These are phyloP conservation scores for Phragmites australis DNA, from an alignment of 176 grass and related monocot genomes.

Conservation along the genomic window DNA sequence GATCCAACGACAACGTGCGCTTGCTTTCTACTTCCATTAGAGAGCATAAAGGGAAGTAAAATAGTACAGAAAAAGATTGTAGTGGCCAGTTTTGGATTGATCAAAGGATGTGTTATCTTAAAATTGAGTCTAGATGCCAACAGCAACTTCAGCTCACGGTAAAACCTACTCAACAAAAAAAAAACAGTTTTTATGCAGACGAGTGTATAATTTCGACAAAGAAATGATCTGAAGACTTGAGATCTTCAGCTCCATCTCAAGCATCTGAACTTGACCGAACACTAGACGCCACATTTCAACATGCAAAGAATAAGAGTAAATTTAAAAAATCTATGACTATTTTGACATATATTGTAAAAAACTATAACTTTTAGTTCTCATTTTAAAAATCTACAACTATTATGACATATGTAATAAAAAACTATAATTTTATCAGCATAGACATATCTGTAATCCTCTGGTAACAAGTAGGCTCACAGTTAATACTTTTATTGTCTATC, in stretches of 20 bases:
- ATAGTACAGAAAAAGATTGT: neutral
- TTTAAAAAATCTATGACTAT: too few species aligned
- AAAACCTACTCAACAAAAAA: neutral
- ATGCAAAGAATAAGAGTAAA: too few species aligned
- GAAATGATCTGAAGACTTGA: neutral
- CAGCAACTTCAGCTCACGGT: neutral
- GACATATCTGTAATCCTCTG: too few species aligned
- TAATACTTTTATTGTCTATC: too few species aligned
- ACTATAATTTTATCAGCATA: too few species aligned
- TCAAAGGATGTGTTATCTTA: too few species aligned
- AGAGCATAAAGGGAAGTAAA: slow-evolving; percentile 42
- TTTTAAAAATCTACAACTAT: too few species aligned
- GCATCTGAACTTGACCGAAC: neutral
- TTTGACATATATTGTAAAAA: too few species aligned
- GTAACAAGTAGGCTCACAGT: too few species aligned
- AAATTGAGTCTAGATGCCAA: neutral
- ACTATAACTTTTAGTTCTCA: too few species aligned
- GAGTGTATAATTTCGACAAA: neutral
- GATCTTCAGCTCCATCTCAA: slow-evolving; percentile 15
- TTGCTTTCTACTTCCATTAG: slow-evolving; percentile 23
- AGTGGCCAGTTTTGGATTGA: too few species aligned
- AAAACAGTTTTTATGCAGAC: neutral
- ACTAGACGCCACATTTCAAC: neutral
- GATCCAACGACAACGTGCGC: slow-evolving; percentile 32
- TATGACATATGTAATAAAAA: too few species aligned